These are phyloP conservation scores for Globisporangium abappressorium DNA, from an alignment of 352 stramenopile species.

Conservation along the genomic window DNA sequence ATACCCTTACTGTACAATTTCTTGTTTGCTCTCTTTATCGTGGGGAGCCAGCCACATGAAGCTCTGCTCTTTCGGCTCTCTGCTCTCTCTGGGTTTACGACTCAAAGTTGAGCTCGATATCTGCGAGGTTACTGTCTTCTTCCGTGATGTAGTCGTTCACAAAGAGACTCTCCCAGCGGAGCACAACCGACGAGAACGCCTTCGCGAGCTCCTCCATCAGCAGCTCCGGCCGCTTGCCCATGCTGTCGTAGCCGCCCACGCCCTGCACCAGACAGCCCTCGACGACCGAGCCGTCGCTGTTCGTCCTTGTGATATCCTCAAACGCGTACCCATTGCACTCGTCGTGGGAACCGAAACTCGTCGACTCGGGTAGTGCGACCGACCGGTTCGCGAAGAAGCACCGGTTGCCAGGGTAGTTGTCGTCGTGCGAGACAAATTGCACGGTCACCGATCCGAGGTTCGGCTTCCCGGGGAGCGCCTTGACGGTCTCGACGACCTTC, in stretches of 20 bases:
- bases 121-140: constrained; percentile 29
- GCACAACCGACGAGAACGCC: constrained; percentile 60
- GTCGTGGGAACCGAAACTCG: constrained; percentile 46
- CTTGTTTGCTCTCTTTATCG: no score
- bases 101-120: constrained; percentile 42
- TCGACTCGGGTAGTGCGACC: constrained; percentile 37
- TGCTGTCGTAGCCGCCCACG: constrained; percentile 50
- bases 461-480: constrained; percentile 45
- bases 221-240: constrained; percentile 33
- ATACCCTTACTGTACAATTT: no score
- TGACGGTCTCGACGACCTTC: constrained; percentile 52
- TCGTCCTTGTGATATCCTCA: constrained; percentile 40
- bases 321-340: constrained; percentile 74
- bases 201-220: constrained; percentile 61
- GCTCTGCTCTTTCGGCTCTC: background rate
- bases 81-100: background rate
- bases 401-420: constrained; percentile 40
- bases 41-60: no score
- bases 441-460: constrained; percentile 46
- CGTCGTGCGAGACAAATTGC: constrained; percentile 40
- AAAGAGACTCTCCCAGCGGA: constrained; percentile 68
- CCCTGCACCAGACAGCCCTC: constrained; percentile 55
- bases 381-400: constrained; percentile 54
- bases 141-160: constrained; percentile 62
- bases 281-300: constrained; percentile 32